phyloP scores from a whole-genome alignment of 495 filamentous ascomycete species.

The Parathielavia hyrcaniae region DNA sequence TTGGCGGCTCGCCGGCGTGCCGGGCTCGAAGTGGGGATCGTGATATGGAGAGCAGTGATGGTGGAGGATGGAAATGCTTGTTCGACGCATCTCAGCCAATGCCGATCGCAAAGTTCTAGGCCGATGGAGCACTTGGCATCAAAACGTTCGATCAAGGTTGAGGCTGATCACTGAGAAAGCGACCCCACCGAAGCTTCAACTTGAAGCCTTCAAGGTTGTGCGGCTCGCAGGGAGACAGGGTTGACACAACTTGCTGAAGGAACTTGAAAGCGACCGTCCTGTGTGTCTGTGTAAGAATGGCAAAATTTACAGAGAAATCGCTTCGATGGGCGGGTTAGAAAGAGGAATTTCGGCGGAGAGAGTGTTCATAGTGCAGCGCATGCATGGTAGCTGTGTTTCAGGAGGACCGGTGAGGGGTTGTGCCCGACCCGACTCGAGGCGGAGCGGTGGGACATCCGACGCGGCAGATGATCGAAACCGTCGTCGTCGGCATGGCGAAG shows the following conservation, averaged over 20 bases:
- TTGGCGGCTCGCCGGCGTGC: conserved; percentile 1
- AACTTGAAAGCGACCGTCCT: too few species aligned
- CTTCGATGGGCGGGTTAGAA: too few species aligned
- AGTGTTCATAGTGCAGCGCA: not conserved
- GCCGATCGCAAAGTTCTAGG: conserved; percentile 3
- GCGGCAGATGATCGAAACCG: not conserved
- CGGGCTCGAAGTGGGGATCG: not conserved
- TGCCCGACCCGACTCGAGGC: not conserved
- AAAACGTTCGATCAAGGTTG: not conserved
- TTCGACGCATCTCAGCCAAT: not conserved
- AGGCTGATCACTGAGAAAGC: not conserved
- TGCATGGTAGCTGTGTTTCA: not conserved
- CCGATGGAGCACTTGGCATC: not conserved
- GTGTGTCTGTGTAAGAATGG: too few species aligned
- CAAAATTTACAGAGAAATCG: too few species aligned
- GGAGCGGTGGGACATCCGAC: not conserved
- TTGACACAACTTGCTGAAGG: not conserved
- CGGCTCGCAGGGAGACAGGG: not conserved
- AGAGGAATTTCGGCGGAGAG: not conserved
- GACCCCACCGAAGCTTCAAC: not conserved
- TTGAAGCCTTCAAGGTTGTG: too few species aligned
- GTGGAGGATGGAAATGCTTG: not conserved
- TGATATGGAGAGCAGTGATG: too few species aligned
- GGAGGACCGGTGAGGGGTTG: not conserved
- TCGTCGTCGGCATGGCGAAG: not conserved